These are phyloP conservation scores for Plenodomus biglobosus DNA, from an alignment of 2,329 filamentous ascomycete genomes.

Conservation along the genomic window DNA sequence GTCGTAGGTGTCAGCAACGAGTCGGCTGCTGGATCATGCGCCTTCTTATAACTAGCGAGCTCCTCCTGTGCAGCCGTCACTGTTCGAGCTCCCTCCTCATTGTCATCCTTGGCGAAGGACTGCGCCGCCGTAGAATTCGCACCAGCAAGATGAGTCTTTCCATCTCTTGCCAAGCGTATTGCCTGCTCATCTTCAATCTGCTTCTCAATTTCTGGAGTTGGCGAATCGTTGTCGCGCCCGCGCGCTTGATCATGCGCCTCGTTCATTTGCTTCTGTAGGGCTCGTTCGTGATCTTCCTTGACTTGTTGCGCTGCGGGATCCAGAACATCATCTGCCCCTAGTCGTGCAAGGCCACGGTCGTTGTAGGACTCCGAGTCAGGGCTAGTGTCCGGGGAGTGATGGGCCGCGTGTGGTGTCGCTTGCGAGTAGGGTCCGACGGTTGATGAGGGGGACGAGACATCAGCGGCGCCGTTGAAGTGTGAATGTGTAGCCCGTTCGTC, in stretches of 20 bases:
- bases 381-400: conserved; percentile 72
- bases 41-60: conserved; percentile 10
- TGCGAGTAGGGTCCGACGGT: conserved; percentile 70
- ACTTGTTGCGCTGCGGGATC: conserved; percentile 44
- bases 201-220: conserved; percentile 62
- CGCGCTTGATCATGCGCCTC: conserved; percentile 44
- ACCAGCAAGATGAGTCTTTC: conserved; percentile 31
- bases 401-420: conserved; percentile 68
- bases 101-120: conserved; percentile 29
- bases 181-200: conserved; percentile 58
- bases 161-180: conserved; percentile 40
- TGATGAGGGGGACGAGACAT: conserved; percentile 60
- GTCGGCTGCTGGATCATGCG: conserved; percentile 28
- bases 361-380: conserved; percentile 62
- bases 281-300: conserved; percentile 58
- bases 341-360: conserved; percentile 32
- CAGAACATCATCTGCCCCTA: conserved; percentile 35
- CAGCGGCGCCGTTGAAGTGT: conserved; percentile 21
- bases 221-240: conserved; percentile 48
- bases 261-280: conserved; percentile 54
- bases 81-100: conserved; percentile 21
- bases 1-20: conserved; percentile 43
- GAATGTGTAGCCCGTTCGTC: conserved; percentile 37
- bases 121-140: conserved; percentile 10
- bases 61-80: conserved; percentile 7